Conservation (phyloP, 129 eudicot genomes). For the Lonicera japonica region DNA sequence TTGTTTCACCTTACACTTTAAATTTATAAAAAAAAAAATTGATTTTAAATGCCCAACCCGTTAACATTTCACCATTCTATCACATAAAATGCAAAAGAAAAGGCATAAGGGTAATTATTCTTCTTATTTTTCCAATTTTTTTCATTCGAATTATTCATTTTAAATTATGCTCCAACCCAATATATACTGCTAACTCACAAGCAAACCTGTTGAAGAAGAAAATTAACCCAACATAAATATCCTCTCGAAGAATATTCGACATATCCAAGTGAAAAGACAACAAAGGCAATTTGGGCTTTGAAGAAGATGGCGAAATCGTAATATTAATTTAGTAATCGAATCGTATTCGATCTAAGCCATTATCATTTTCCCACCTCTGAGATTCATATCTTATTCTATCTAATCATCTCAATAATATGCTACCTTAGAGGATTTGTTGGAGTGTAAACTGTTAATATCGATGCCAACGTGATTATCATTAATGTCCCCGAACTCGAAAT, state of each 20-base stretch:
- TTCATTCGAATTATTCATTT: too few relatives aligned
- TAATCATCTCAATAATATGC: conserved; percentile 33
- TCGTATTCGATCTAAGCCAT: conserved; percentile 70
- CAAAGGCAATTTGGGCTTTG: conserved; percentile 40
- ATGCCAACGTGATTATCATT: conserved; percentile 68
- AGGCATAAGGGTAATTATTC: too few relatives aligned
- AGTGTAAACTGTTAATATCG: conserved; percentile 41
- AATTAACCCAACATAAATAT: conserved; percentile 69
- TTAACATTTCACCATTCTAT: too few relatives aligned
- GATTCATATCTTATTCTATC: conserved; percentile 19
- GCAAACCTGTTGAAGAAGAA: conserved; percentile 61
- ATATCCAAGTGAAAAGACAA: conserved; percentile 47
- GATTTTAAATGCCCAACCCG: too few relatives aligned
- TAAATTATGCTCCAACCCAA: conserved; percentile 77
- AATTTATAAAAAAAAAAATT: too few relatives aligned
- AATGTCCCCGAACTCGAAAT: conserved; percentile 45
- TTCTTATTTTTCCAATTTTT: too few relatives aligned
- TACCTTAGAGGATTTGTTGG: conserved; percentile 32
- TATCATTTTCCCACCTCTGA: conserved; percentile 40
- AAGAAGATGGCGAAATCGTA: conserved; percentile 36
- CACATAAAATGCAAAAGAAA: too few relatives aligned
- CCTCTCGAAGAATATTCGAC: conserved; percentile 35
- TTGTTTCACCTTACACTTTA: too few relatives aligned
- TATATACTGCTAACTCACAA: conserved; percentile 52
- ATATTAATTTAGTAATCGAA: conserved; percentile 27